Conservation (phyloP, 2,329 filamentous ascomycete genomes). For the Hypomyces perniciosus region DNA sequence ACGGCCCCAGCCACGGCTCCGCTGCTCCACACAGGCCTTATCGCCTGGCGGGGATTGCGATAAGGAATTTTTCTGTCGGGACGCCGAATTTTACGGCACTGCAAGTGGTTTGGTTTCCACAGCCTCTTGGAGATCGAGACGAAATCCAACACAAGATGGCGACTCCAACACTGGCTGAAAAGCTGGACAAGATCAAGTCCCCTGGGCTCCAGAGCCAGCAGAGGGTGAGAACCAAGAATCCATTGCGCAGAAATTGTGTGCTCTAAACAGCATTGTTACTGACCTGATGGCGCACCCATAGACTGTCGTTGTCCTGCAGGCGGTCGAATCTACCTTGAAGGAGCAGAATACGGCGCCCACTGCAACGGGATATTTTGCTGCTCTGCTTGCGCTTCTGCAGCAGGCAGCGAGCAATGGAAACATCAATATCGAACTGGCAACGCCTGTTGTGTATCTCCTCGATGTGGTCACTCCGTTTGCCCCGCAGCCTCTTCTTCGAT, state of each 20-base stretch:
- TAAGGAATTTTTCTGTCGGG: constrained; percentile 15
- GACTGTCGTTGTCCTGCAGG: constrained; percentile 80
- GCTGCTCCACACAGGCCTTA: constrained; percentile 1
- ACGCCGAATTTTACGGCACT: constrained; percentile 7
- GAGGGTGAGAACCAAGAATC: constrained; percentile 53
- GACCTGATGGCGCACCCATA: constrained; percentile 29
- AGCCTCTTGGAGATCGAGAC: constrained; percentile 3
- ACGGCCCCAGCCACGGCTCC: constrained; percentile 1
- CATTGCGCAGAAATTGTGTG: neutral
- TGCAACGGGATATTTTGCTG: constrained; percentile 89
- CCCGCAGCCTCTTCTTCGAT: constrained; percentile 78
- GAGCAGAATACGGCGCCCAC: constrained; percentile 80
- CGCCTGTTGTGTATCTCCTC: constrained; percentile 89
- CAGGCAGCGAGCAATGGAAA: constrained; percentile 65
- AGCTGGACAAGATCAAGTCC: constrained; percentile 93
- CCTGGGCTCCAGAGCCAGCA: constrained; percentile 94
- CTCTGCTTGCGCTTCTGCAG: constrained; percentile 80
- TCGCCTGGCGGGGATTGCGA: constrained; percentile 14
- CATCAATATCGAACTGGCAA: constrained; percentile 74
- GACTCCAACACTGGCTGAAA: constrained; percentile 65
- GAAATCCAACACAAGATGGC: constrained; percentile 36
- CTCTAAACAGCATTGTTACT: neutral
- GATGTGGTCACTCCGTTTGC: constrained; percentile 83
- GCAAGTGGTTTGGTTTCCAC: constrained; percentile 4
- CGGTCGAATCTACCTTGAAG: constrained; percentile 87